Conservation (phyloP, 345 rosid species). For the Populus deltoides region DNA sequence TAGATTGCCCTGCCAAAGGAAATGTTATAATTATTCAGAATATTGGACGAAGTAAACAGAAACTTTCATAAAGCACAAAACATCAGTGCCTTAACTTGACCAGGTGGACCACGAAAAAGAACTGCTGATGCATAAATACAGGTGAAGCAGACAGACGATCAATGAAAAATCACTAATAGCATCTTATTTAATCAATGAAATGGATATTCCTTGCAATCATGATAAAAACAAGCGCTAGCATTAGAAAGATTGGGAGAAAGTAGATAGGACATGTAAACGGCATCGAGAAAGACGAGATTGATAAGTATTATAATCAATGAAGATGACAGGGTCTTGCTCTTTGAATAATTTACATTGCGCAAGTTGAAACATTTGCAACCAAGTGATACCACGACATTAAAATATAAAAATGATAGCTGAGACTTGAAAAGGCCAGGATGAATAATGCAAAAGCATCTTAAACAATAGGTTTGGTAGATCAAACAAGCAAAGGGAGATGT, state of each 20-base stretch:
- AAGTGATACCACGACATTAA: not conserved
- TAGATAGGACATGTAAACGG: no score
- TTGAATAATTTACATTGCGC: no score
- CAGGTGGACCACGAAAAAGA: not conserved
- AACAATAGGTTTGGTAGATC: not conserved
- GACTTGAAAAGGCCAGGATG: not conserved
- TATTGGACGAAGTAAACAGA: not conserved
- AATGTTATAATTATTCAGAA: not conserved
- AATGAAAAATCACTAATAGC: not conserved
- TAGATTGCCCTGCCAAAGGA: not conserved
- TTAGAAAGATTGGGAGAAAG: no score
- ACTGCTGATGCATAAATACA: not conserved
- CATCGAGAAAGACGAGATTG: no score
- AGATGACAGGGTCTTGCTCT: no score
- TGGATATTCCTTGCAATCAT: not conserved
- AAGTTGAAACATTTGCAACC: not conserved
- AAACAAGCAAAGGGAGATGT: not conserved
- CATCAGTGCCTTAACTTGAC: not conserved
- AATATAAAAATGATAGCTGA: not conserved
- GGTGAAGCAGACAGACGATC: not conserved
- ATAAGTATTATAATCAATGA: no score
- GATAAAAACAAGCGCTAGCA: no score
- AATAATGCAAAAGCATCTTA: not conserved
- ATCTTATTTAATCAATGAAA: not conserved
- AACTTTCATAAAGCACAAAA: not conserved